Evolutionary conservation across 179 eudicot genomes (phyloP), one percentile per base, ranked within the genome.

Genomic region (Beta corolliflora): DNA sequence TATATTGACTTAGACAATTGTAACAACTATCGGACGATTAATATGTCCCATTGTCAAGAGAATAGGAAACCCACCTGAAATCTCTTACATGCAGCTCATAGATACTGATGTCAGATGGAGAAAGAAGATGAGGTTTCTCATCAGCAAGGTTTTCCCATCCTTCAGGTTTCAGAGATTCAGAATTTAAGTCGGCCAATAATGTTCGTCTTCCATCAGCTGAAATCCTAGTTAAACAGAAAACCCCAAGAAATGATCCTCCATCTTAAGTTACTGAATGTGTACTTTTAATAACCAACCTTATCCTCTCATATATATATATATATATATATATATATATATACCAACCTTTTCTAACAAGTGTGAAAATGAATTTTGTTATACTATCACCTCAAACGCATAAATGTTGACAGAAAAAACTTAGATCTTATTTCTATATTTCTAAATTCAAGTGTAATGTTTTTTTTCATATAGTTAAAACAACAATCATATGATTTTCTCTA

Each of bases 71-170:
- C 73, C 65, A 94, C 99, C 99, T 96, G 90, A 96, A 96, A 85
- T 96, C 99, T 90, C 99, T 91, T 46, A 94, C 86, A 85, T 96
- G 99, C 86, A 96, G 87, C 84, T 96, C 99, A 87, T 93, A 96
- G 84, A 96, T 88, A 70, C 97, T 93, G 89, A 91, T 85, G 79
- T 96, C 99, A 80, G 95, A 89, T 78, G 91, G 90, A 60, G 98
- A 94, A 82, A 45, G 79, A 80, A 96, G 90, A 82, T 55, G 73
- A 7, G 95, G 95, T 84, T 96, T 96, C 80, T 91, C 95, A 84
- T 87, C 89, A 23, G 86, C 91, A 88, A 96, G 86, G 84, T 82
- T 84, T 77, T 92, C 91, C 99, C 99, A 96, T 80, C 91, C 93
- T 86, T 96, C 89, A 74, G 99, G 99, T 84, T 93, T 94, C 67